A percentile compares a stretch with the other conserved stretches of the same genome.
phyloP scores from a whole-genome alignment of 2,329 filamentous ascomycete species.

The Aureobasidium zeae region DNA sequence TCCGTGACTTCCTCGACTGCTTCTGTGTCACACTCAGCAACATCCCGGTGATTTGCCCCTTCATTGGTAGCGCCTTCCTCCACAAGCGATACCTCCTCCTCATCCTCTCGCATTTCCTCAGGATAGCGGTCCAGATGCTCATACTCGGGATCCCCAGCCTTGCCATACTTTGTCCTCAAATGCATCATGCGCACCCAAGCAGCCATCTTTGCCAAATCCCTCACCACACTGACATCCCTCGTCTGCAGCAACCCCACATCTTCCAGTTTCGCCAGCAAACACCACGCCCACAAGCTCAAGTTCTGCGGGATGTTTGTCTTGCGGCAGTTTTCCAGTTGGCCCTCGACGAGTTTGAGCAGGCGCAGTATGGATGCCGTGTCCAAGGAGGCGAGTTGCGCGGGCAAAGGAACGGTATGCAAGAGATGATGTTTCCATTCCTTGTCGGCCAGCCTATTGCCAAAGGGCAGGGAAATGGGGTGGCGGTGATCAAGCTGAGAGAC shows the following conservation, averaged over 20 bases:
- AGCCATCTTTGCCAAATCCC: conserved; percentile 72
- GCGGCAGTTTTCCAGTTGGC: conserved; percentile 49
- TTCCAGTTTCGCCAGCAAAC: conserved; percentile 55
- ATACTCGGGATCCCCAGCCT: conserved; percentile 33
- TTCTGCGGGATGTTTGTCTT: conserved; percentile 46
- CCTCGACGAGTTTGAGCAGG: conserved; percentile 52
- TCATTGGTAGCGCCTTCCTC: not conserved
- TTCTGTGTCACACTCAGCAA: conserved; percentile 17
- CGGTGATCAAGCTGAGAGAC: conserved; percentile 46
- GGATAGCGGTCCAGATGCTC: conserved; percentile 23
- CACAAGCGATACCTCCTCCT: conserved; percentile 22
- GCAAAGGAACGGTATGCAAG: conserved; percentile 36
- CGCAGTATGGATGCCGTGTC: conserved; percentile 56
- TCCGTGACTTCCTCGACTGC: not conserved
- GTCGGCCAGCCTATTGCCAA: conserved; percentile 44
- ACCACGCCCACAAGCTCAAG: conserved; percentile 79
- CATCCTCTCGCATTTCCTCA: conserved; percentile 9
- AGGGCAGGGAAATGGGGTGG: conserved; percentile 45
- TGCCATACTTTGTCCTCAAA: conserved; percentile 29
- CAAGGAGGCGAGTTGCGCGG: conserved; percentile 44
- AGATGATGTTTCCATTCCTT: conserved; percentile 46
- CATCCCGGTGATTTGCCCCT: too few relatives aligned
- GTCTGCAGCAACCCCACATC: conserved; percentile 67
- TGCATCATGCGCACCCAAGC: conserved; percentile 47
- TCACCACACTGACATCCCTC: conserved; percentile 63